Conservation (phyloP, 371 early-diverging fungal genomes). For the Rhizopus arrhizus region DNA sequence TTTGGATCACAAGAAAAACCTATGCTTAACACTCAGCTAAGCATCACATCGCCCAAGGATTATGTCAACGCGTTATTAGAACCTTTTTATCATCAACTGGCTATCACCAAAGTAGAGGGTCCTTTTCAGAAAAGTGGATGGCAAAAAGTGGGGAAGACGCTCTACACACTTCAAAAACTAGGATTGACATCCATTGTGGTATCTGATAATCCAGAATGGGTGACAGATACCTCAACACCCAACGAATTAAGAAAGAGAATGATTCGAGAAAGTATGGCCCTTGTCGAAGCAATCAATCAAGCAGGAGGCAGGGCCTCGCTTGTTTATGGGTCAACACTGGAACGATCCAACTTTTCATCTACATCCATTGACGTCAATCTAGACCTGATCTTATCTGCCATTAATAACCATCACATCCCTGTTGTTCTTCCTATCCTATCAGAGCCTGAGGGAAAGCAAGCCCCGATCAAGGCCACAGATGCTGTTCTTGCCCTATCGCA, state of each 20-base stretch:
- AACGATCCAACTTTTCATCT: constrained; percentile 13
- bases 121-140: constrained; percentile 58
- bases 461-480: constrained; percentile 33
- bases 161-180: constrained; percentile 70
- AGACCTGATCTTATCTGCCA: constrained; percentile 45
- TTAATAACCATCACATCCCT: constrained; percentile 48
- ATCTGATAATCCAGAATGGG: constrained; percentile 60
- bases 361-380: constrained; percentile 29
- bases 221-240: constrained; percentile 25
- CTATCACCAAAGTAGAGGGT: constrained; percentile 64
- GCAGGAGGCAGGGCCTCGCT: constrained; percentile 79
- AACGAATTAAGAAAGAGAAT: constrained; percentile 48
- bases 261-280: constrained; percentile 59
- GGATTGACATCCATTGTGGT: constrained; percentile 76
- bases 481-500: constrained; percentile 37
- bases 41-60: constrained; percentile 38
- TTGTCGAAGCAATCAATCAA: constrained; percentile 75
- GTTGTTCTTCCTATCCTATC: constrained; percentile 46
- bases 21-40: constrained; percentile 1
- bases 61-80: constrained; percentile 55
- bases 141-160: constrained; percentile 56
- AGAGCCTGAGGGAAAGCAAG: constrained; percentile 25
- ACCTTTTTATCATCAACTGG: constrained; percentile 55
- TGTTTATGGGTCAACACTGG: constrained; percentile 43
- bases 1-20: constrained; percentile 46